Evolutionary conservation across 352 stramenopile genomes (phyloP), one percentile per base, ranked within the genome.

Genomic region (Globisporangium nagaii): DNA sequence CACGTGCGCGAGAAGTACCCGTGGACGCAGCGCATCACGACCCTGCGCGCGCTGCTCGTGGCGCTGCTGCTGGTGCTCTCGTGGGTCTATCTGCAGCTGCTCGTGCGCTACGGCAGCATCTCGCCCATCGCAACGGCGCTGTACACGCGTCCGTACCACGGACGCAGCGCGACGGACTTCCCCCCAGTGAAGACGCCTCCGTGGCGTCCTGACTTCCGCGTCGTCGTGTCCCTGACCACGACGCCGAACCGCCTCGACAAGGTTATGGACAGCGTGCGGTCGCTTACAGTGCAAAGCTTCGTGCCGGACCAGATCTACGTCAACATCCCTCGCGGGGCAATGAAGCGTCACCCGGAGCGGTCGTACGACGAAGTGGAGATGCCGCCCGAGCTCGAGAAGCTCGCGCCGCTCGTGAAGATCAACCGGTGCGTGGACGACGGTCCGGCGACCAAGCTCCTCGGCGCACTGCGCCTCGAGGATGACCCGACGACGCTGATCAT

Each of bases 171-270:
- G 5, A 51, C 62, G 15, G 78, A 92, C 60, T 71, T 71, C 32
- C 58, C 64, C 27, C 39, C 56, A 0, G 40, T 48, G 9, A 53
- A 48, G 12, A 70, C 67, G 2, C 66, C 70, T 8, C 49, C 60
- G 1, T 93, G 82, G 79, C 73, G 78, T n/a, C 79, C 79, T 3
- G 48, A 57, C 1, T 93, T 93, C 58, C 73, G 78, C 41, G 79
- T 93, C n/a, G 79, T 93, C 6, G 78, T 93, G 45, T 89, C 78
- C 31, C 73, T 93, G 39, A 93, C 82, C 13, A 93, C 79, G 19
- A 90, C 79, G 34, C 79, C 79, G 8, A 81, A 68, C 54, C 75
- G 82, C 6, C 58, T 93, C 31, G 66, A 76, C 47, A 90, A 89
- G 52, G 76, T 93, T 56, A 86, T 90, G 70, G 60, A 90, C 62